phyloP scores from a whole-genome alignment of 1,284 basidiomycete species.

The Ganoderma multipileum region DNA sequence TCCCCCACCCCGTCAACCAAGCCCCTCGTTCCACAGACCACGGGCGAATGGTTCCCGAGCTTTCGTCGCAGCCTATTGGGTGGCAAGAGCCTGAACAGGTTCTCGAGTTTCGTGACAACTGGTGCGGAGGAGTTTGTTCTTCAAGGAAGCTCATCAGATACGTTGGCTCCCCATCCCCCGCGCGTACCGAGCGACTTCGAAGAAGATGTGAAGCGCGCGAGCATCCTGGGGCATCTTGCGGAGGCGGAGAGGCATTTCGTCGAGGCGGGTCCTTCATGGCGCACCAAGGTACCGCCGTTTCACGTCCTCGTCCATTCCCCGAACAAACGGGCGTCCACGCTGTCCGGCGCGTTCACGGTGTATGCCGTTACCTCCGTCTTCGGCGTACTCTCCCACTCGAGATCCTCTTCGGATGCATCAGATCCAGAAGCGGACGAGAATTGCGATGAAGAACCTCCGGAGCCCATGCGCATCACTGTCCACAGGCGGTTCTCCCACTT shows the following conservation, averaged over 20 bases:
- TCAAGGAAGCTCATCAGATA: conserved; percentile 51
- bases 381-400: conserved; percentile 39
- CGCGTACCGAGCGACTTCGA: conserved; percentile 32
- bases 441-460: conserved; percentile 36
- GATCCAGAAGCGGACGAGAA: conserved; percentile 30
- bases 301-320: conserved; percentile 82
- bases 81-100: conserved; percentile 80
- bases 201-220: conserved; percentile 36
- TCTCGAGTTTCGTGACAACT: conserved; percentile 84
- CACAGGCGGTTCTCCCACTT: conserved; percentile 87
- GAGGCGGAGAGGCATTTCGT: conserved; percentile 77
- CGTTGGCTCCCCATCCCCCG: conserved; percentile 24
- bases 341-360: conserved; percentile 77
- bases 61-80: conserved; percentile 76
- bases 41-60: conserved; percentile 80
- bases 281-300: conserved; percentile 73
- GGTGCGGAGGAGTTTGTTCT: conserved; percentile 85
- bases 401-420: conserved; percentile 33
- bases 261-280: conserved; percentile 79
- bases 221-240: conserved; percentile 42
- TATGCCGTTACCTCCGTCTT: conserved; percentile 84
- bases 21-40: conserved; percentile 71
- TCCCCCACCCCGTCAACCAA: conserved; percentile 49
- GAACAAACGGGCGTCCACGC: conserved; percentile 67
- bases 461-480: conserved; percentile 70